These are phyloP conservation scores for Aspergillus sclerotiicarbonarius DNA, from an alignment of 495 filamentous ascomycete species.

Conservation along the genomic window DNA sequence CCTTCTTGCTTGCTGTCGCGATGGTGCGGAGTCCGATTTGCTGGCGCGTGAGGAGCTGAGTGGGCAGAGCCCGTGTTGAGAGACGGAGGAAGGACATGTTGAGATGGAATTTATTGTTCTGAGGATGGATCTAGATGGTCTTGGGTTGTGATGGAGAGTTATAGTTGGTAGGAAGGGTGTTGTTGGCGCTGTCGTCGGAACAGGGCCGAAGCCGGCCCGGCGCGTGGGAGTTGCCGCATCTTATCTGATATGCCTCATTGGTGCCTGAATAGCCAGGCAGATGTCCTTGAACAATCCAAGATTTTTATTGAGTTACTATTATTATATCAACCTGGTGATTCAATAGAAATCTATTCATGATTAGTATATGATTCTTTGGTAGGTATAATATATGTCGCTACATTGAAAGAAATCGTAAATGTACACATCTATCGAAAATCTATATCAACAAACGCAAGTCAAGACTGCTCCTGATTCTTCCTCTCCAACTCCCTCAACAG, in stretches of 20 bases:
- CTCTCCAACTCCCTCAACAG: constrained; percentile 39
- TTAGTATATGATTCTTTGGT: no score
- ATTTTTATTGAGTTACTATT: no score
- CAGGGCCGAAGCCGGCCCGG: not conserved
- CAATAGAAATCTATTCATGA: no score
- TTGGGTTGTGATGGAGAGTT: not conserved
- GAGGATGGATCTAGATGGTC: not conserved
- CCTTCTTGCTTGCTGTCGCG: constrained; percentile 3
- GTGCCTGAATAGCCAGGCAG: not conserved
- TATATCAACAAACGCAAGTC: not conserved
- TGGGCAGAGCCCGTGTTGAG: not conserved
- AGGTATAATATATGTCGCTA: no score
- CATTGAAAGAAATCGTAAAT: not conserved
- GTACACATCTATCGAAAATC: not conserved
- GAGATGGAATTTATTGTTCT: not conserved
- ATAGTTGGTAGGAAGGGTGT: not conserved
- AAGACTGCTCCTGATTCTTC: not conserved
- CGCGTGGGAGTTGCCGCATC: not conserved
- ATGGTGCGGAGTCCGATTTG: not conserved
- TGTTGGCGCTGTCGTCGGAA: not conserved
- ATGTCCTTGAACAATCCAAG: no score
- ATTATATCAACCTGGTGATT: no score
- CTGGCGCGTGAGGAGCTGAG: not conserved
- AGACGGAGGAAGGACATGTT: not conserved
- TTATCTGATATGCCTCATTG: no score